phyloP scores from a whole-genome alignment of 441 rosid species.

The Corymbia citriodora region DNA sequence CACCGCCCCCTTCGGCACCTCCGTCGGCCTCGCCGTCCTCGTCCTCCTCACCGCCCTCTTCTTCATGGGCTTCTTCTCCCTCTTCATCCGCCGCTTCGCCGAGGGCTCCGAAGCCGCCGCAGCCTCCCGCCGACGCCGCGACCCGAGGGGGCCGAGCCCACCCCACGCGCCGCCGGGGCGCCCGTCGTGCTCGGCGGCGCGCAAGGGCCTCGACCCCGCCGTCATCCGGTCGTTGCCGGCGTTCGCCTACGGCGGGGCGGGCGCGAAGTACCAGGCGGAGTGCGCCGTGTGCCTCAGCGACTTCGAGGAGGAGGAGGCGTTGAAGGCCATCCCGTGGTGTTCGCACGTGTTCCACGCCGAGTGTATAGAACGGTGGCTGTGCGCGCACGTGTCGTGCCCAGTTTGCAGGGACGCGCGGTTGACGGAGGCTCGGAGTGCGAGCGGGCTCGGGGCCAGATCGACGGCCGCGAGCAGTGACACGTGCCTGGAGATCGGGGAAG shows the following conservation, averaged over 20 bases:
- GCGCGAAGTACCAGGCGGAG: constrained; percentile 24
- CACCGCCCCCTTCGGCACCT: constrained; percentile 22
- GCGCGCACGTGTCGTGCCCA: constrained; percentile 26
- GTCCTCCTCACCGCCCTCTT: constrained; percentile 40
- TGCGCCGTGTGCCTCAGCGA: constrained; percentile 38
- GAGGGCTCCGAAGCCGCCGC: constrained; percentile 4
- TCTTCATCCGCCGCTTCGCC: constrained; percentile 37
- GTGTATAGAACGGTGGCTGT: constrained; percentile 39
- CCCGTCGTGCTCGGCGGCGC: neutral
- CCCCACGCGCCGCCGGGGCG: neutral
- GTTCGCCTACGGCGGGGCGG: constrained; percentile 16
- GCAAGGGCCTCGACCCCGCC: constrained; percentile 17
- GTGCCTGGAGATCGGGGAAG: neutral
- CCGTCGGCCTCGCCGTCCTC: constrained; percentile 34
- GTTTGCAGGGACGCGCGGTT: constrained; percentile 36
- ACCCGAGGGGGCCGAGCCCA: neutral
- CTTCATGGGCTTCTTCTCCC: constrained; percentile 54
- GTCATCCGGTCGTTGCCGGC: constrained; percentile 28
- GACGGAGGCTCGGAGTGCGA: constrained; percentile 6
- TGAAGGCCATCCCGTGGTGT: constrained; percentile 29
- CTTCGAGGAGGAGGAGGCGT: constrained; percentile 24
- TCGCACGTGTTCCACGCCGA: constrained; percentile 34
- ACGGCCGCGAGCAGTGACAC: constrained; percentile 6
- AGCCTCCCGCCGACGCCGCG: neutral
- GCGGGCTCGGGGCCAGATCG: neutral